Evolutionary conservation across 1,284 basidiomycete genomes (phyloP).

Genomic region (Cryptococcus amylolentus): DNA sequence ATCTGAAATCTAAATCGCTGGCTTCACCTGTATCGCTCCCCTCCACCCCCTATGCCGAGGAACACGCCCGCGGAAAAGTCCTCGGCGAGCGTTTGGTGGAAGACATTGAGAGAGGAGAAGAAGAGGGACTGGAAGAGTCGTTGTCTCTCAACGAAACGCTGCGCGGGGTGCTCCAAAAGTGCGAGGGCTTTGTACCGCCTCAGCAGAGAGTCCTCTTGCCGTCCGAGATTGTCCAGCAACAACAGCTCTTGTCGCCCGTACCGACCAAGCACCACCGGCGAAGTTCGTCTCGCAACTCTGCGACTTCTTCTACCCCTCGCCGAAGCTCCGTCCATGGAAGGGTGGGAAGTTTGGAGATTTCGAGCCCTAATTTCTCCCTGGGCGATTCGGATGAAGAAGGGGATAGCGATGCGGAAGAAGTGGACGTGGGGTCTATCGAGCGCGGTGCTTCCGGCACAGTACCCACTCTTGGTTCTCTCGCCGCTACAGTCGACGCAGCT

Average conservation of each 20-base stretch:
- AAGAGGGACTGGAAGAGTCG: slow-evolving; percentile 59
- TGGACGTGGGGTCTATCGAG: slow-evolving; percentile 18
- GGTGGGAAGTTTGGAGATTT: slow-evolving; percentile 54
- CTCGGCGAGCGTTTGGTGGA: slow-evolving; percentile 59
- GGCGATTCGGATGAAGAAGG: slow-evolving; percentile 56
- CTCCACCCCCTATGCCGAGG: slow-evolving; percentile 31
- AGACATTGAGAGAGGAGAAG: slow-evolving; percentile 44
- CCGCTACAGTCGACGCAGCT: background rate
- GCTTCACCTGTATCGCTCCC: too few species aligned
- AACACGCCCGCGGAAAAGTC: slow-evolving; percentile 54
- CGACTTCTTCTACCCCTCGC: background rate
- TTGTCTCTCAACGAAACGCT: slow-evolving; percentile 70
- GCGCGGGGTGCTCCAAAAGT: slow-evolving; percentile 51
- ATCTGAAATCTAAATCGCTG: too few species aligned
- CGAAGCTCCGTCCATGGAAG: slow-evolving; percentile 34
- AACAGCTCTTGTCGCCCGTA: background rate
- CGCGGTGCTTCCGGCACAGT: background rate
- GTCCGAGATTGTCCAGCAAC: slow-evolving; percentile 28
- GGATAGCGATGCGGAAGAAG: slow-evolving; percentile 60
- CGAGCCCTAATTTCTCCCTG: slow-evolving; percentile 61
- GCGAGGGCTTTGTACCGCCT: slow-evolving; percentile 37
- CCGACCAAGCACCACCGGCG: background rate
- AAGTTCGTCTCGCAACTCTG: background rate
- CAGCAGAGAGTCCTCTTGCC: slow-evolving; percentile 36
- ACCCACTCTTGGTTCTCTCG: background rate